Conservation (phyloP, 345 rosid genomes). For the Lepidium sativum region DNA sequence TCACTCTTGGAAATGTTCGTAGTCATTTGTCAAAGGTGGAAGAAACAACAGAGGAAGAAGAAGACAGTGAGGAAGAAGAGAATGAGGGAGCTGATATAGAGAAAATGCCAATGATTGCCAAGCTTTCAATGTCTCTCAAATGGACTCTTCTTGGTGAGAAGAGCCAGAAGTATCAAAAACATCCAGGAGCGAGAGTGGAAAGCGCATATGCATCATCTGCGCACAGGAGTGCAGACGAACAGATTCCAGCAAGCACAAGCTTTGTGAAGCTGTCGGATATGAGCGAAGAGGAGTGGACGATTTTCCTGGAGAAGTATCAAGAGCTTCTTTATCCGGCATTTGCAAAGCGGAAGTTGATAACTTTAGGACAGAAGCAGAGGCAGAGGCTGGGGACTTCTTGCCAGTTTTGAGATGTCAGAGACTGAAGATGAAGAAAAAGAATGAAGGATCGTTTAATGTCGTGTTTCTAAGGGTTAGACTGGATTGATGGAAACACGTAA, state of each 20-base stretch:
- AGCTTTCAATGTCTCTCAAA: conserved; percentile 76
- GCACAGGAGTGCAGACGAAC: conserved; percentile 87
- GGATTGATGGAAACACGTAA: not conserved
- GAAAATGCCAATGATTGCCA: conserved; percentile 36
- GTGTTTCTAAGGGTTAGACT: conserved; percentile 1
- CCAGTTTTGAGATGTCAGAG: conserved; percentile 39
- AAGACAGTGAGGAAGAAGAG: conserved; percentile 31
- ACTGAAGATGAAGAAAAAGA: not conserved
- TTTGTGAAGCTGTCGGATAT: conserved; percentile 81
- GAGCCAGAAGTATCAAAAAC: conserved; percentile 45
- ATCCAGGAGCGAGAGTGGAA: conserved; percentile 42
- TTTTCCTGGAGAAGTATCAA: conserved; percentile 66
- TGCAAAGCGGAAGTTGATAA: conserved; percentile 47
- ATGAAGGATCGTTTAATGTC: not conserved
- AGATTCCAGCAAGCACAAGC: conserved; percentile 66
- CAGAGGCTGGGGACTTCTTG: conserved; percentile 61
- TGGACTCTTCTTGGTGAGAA: conserved; percentile 52
- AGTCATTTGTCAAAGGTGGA: conserved; percentile 59
- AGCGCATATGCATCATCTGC: conserved; percentile 52
- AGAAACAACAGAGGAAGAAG: conserved; percentile 60
- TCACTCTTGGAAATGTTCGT: conserved; percentile 40
- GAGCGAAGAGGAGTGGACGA: conserved; percentile 65
- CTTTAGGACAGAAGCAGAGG: conserved; percentile 67
- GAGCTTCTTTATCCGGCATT: conserved; percentile 68
- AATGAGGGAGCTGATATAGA: conserved; percentile 15